Evolutionary conservation across 2,329 filamentous ascomycete species (phyloP), one percentile per base, ranked within the genome.

Genomic region (Pezicula rhizophila): DNA sequence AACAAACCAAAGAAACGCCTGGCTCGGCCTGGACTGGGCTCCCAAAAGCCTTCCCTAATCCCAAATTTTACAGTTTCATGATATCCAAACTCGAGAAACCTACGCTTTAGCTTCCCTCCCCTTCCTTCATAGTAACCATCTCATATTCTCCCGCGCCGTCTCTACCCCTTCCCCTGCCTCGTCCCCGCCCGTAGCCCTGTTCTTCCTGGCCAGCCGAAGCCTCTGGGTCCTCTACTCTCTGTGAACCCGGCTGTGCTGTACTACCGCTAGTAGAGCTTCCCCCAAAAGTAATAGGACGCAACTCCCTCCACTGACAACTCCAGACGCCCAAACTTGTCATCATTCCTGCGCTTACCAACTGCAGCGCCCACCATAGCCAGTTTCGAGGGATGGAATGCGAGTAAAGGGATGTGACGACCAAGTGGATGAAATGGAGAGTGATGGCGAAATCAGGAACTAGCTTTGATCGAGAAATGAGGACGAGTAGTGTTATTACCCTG

Each of bases 401-500:
- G 68, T 95, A 96, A 31, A 96, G 66, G 17, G 83, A 84, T 25
- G 88, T 87, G 60, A 89, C 68, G 60, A 93, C 55, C 46, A 96
- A 78, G 66, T 96, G 88, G 38, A 96, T 73, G 65, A 87, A 79
- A 70, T 95, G 89, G 15, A 96, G 79, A 2, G 92, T 96, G 20
- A 96, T 73, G 28, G 89, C 88, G 66, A 97, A 99, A 70, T 99
- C 93, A 57, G 89, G 89, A 45, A 97, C 87, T 52, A 97, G 85
- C 68, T 97, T 97, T 42, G 87, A 93, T 53, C 93, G 89, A 17
- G 85, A 84, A 57, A 99, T 82, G 50, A 97, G 74, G 47, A 92
- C 70, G 45, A 96, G 81, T 50, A 96, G 85, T 38, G 89, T 87
- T 50, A 95, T 81, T 38, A 89, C 82, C 64, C 92, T 97, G 62